Evolutionary conservation across 495 filamentous ascomycete species (phyloP).

Genomic region (Pyrenula massariospora): DNA sequence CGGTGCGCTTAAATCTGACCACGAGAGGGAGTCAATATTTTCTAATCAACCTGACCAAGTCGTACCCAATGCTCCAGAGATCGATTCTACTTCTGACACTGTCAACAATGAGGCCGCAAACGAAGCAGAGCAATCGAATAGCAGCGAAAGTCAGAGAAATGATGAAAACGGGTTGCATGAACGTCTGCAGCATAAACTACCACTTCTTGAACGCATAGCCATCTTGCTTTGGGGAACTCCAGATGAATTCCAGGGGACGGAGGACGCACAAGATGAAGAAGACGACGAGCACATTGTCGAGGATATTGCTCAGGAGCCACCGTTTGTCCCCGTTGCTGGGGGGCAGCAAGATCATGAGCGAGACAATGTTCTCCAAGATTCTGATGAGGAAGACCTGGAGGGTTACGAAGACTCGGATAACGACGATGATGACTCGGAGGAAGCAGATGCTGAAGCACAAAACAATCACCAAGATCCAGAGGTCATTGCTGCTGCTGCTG

Average conservation of each 20-base stretch:
- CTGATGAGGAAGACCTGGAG: conserved; percentile 14
- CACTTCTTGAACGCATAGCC: not conserved
- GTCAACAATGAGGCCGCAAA: not conserved
- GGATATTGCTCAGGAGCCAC: conserved; percentile 47
- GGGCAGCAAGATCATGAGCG: conserved; percentile 12
- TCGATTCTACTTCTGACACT: not conserved
- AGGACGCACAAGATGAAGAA: conserved; percentile 19
- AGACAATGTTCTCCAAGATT: conserved; percentile 11
- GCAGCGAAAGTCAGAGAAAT: not conserved
- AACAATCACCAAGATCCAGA: conserved; percentile 21
- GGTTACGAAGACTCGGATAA: conserved; percentile 25
- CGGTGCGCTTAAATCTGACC: no score
- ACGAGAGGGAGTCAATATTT: no score
- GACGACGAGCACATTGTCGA: conserved; percentile 49
- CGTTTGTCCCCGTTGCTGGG: conserved; percentile 45
- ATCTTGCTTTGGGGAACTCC: conserved; percentile 51
- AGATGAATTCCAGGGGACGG: not conserved
- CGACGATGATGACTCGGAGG: conserved; percentile 8
- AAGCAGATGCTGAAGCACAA: conserved; percentile 14
- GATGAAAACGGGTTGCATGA: no score
- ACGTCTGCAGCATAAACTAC: no score
- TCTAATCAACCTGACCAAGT: not conserved
- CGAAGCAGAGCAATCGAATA: not conserved
- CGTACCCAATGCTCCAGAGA: not conserved
- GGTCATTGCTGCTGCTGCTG: conserved; percentile 25